Conservation (phyloP, 805 yeast genomes). For the Kodamaea sagamina region DNA sequence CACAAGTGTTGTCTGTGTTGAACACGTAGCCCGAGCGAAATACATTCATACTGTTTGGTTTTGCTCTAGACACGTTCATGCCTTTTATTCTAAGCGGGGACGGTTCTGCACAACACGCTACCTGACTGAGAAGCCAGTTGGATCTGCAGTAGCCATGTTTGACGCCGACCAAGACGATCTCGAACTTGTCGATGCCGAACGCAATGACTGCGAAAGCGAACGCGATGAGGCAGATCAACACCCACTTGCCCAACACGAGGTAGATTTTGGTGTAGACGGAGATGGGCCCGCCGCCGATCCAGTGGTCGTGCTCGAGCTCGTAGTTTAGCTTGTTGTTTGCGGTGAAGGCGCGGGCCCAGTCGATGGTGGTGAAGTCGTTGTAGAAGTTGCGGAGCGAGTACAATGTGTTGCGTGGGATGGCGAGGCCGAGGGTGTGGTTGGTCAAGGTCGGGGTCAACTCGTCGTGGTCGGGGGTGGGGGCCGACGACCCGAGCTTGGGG, state of each 20-base stretch:
- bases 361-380: slow-evolving; percentile 63
- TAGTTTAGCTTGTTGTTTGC: slow-evolving; percentile 44
- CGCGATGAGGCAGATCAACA: slow-evolving; percentile 48
- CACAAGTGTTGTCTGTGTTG: slow-evolving; percentile 11
- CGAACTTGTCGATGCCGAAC: slow-evolving; percentile 48
- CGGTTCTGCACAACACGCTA: slow-evolving; percentile 36
- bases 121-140: slow-evolving; percentile 46
- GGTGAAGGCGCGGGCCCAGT: slow-evolving; percentile 55
- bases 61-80: neutral
- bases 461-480: slow-evolving; percentile 5
- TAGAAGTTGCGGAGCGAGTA: slow-evolving; percentile 41
- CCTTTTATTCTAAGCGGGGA: no score
- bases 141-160: slow-evolving; percentile 53
- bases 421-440: slow-evolving; percentile 44
- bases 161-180: slow-evolving; percentile 49
- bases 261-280: slow-evolving; percentile 28
- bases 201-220: slow-evolving; percentile 52
- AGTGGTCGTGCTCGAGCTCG: slow-evolving; percentile 35
- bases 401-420: slow-evolving; percentile 18
- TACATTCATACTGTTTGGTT: slow-evolving; percentile 14
- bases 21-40: slow-evolving; percentile 25
- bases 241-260: slow-evolving; percentile 50
- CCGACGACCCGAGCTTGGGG: slow-evolving; percentile 5
- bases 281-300: slow-evolving; percentile 17
- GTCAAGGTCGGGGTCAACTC: slow-evolving; percentile 6